Evolutionary conservation across 2,329 filamentous ascomycete genomes (phyloP), one percentile per base, ranked within the genome.

Genomic region (Scedosporium apiospermum): DNA sequence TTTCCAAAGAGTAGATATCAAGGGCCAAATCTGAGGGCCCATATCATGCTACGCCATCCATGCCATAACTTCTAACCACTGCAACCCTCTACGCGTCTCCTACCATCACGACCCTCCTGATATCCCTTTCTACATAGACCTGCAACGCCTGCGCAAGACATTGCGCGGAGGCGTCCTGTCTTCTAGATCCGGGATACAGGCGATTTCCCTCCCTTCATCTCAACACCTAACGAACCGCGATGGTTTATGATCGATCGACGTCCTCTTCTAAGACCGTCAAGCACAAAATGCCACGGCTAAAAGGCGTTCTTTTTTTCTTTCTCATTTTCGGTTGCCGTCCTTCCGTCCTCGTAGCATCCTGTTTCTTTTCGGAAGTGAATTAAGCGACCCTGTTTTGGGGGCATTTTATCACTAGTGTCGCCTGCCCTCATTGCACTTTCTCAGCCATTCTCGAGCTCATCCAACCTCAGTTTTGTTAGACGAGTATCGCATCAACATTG

Each of bases 1-100:
- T 58, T 96, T 96, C 76, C 84, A 86, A 71, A 88, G 87, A 72
- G 89, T 98, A 80, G 93, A 98, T 78, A 96, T 98, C 80, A 97
- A 98, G 79, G 93, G 93, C 71, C 93, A 98, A 78, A 96, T 97
- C 72, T 95, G 79, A 88, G 68, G 61, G 9, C 57, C 38, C 10
- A 3, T 21, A 42, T 21, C 53, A 23, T 23, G 30, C 60, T 46
- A 55, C 51, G 23, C 51, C 23, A 58, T 38, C 34, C 34, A 57
- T 49, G 53, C 12, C 53, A 27, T 58, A 16, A 14, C 38, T n/a
- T 21, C 21, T 38, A 18, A 34, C 21, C 26, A n/a, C 34, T 30
- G 3, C 34, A 16, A 18, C 55, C 23, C 27, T 34, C 21, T 51
- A 14, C 34, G 34, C 34, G 10, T 14, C 34, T 38, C 34, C 34